phyloP scores from a whole-genome alignment of 2,329 filamentous ascomycete species.

The Lachnellula hyalina region DNA sequence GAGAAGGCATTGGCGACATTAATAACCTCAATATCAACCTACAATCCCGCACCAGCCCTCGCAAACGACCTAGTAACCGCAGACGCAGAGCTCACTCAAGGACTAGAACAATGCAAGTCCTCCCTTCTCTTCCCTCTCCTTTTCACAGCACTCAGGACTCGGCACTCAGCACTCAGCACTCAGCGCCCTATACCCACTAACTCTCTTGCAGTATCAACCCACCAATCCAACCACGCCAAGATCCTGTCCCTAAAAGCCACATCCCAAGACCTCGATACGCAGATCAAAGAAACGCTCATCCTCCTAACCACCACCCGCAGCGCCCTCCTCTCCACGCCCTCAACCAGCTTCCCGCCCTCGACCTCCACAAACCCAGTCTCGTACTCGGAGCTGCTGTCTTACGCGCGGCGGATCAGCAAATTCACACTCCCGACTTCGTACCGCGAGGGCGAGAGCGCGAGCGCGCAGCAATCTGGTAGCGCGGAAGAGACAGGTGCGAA shows the following conservation, averaged over 20 bases:
- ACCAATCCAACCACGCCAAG: constrained; percentile 68
- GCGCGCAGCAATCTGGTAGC: neutral
- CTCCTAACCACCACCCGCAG: constrained; percentile 68
- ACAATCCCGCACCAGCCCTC: constrained; percentile 66
- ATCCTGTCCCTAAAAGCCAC: constrained; percentile 64
- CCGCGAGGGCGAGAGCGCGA: constrained; percentile 16
- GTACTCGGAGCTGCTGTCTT: constrained; percentile 69
- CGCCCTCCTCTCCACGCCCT: constrained; percentile 61
- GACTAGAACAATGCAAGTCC: constrained; percentile 57
- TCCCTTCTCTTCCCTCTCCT: neutral
- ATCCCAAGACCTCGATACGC: constrained; percentile 60
- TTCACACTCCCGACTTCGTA: constrained; percentile 59
- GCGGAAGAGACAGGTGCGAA: constrained; percentile 13
- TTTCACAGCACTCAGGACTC: neutral
- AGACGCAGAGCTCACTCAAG: constrained; percentile 60
- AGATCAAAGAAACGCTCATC: constrained; percentile 65
- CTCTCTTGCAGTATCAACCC: constrained; percentile 54
- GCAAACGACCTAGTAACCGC: constrained; percentile 66
- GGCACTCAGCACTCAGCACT: neutral
- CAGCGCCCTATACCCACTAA: constrained; percentile 4
- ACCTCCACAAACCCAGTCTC: constrained; percentile 50
- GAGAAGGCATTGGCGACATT: constrained; percentile 63
- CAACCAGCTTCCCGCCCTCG: constrained; percentile 45
- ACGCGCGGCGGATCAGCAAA: constrained; percentile 73
- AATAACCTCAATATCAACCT: constrained; percentile 75